Evolutionary conservation across 768 basidiomycete genomes (phyloP).

Genomic region (Gyrodon lividus): DNA sequence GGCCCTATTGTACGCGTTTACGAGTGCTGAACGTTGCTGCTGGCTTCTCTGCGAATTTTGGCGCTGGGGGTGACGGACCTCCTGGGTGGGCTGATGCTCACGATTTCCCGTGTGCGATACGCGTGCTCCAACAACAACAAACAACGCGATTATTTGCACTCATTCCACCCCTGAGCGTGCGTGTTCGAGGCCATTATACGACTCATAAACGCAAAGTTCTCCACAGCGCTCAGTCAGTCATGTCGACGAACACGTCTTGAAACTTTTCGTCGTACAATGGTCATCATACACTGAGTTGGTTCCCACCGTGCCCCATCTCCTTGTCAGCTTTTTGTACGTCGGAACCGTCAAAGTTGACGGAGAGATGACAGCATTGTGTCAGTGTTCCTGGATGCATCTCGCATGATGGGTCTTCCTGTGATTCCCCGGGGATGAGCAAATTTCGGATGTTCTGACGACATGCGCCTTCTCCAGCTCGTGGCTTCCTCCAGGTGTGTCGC

Average conservation of each 20-base stretch:
- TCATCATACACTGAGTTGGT: too few relatives aligned
- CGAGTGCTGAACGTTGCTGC: conserved; percentile 2
- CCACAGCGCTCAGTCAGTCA: neutral
- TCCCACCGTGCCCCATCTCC: too few relatives aligned
- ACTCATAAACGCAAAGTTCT: neutral
- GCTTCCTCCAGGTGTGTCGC: neutral
- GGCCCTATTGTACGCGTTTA: conserved; percentile 8
- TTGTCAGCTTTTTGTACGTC: neutral
- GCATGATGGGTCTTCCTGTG: neutral
- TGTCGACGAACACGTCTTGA: neutral
- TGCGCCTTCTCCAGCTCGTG: conserved; percentile 1
- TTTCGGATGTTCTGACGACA: neutral
- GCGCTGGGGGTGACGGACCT: conserved; percentile 18
- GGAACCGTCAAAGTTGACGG: neutral
- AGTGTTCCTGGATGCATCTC: too few relatives aligned
- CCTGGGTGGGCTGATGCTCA: conserved; percentile 6
- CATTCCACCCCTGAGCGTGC: conserved; percentile 13
- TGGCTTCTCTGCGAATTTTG: conserved; percentile 10
- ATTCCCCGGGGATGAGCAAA: conserved; percentile 2
- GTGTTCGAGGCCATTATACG: neutral
- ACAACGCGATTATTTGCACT: conserved; percentile 33
- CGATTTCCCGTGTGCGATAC: conserved; percentile 21
- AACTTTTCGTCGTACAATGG: neutral
- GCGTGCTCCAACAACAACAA: conserved; percentile 42
- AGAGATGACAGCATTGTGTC: neutral